A percentile compares a stretch with the other conserved stretches of the same genome.
These are phyloP conservation scores for Cryptococcus neoformans DNA, from an alignment of 1,284 basidiomycete genomes.

Conservation along the genomic window DNA sequence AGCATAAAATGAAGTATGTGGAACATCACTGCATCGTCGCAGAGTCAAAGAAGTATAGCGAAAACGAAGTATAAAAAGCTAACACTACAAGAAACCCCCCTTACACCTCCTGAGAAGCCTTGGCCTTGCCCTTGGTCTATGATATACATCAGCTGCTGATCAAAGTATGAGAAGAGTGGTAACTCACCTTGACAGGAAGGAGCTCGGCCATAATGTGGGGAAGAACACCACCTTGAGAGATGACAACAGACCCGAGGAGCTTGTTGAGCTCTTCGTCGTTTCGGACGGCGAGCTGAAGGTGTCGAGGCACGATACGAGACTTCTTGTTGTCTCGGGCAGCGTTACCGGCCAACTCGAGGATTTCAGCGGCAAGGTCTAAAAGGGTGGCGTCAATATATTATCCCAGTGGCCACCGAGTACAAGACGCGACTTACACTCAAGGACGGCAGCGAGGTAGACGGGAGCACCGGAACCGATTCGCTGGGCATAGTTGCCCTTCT, in stretches of 20 bases:
- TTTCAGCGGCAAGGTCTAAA: constrained; percentile 71
- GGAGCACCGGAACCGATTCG: constrained; percentile 53
- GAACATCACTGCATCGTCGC: constrained; percentile 20
- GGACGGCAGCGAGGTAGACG: constrained; percentile 77
- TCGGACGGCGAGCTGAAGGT: constrained; percentile 84
- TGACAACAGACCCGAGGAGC: constrained; percentile 71
- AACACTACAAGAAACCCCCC: constrained; percentile 5
- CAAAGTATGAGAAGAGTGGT: too few species aligned
- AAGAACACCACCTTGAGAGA: constrained; percentile 88
- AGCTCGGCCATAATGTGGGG: constrained; percentile 67
- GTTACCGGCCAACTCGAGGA: constrained; percentile 83
- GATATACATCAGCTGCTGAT: too few species aligned
- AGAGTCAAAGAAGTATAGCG: constrained; percentile 21
- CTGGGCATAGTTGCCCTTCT: constrained; percentile 83
- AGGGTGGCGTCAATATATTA: constrained; percentile 2
- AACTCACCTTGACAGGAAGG: constrained; percentile 56
- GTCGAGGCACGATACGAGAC: constrained; percentile 87
- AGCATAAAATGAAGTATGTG: too few species aligned
- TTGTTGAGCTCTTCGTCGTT: constrained; percentile 70
- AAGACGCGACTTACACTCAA: constrained; percentile 40
- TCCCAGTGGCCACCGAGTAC: constrained; percentile 1
- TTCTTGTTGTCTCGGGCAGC: constrained; percentile 60
- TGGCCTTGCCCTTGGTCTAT: constrained; percentile 30
- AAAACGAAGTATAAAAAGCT: constrained; percentile 20
- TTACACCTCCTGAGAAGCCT: constrained; percentile 47